A percentile compares a stretch with the other conserved stretches of the same genome.
Conservation (phyloP, 305 asterid genomes). For the Rubia peregrina region DNA sequence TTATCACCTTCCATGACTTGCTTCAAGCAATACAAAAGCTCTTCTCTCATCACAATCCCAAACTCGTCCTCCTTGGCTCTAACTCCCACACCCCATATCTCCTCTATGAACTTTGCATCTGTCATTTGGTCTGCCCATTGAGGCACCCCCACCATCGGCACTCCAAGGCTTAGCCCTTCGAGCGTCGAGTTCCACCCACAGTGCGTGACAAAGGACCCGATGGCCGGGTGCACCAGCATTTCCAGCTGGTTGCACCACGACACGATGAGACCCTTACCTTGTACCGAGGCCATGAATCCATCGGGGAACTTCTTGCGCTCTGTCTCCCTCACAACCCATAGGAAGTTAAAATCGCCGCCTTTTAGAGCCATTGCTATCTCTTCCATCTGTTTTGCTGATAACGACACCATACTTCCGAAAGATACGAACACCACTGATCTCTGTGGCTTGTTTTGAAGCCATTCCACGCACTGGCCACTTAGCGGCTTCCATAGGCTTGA, state of each 20-base stretch:
- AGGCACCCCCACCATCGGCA: conserved; percentile 66
- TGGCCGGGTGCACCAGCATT: conserved; percentile 33
- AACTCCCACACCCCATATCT: conserved; percentile 53
- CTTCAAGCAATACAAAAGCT: conserved; percentile 35
- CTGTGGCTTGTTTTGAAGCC: conserved; percentile 43
- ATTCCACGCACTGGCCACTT: conserved; percentile 35
- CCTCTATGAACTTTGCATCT: conserved; percentile 60
- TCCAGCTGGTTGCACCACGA: conserved; percentile 74
- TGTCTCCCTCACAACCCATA: conserved; percentile 58
- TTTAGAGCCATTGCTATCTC: conserved; percentile 42
- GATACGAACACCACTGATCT: conserved; percentile 57
- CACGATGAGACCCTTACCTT: conserved; percentile 38
- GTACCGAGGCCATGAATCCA: conserved; percentile 23
- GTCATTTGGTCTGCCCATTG: conserved; percentile 71
- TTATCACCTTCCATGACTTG: conserved; percentile 46
- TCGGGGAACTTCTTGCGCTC: conserved; percentile 39
- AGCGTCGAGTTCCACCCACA: conserved; percentile 66
- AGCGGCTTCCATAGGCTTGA: conserved; percentile 72
- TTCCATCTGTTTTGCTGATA: conserved; percentile 41
- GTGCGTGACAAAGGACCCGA: conserved; percentile 61
- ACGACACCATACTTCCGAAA: conserved; percentile 68
- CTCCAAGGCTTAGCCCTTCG: conserved; percentile 54
- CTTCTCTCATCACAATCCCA: conserved; percentile 49
- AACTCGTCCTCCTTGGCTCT: conserved; percentile 54
- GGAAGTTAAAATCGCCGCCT: conserved; percentile 29